Percentiles rank a stretch among this genome's conserved stretches.
These are phyloP conservation scores for Papiliotrema laurentii DNA, from an alignment of 1,284 basidiomycete species.

Conservation along the genomic window DNA sequence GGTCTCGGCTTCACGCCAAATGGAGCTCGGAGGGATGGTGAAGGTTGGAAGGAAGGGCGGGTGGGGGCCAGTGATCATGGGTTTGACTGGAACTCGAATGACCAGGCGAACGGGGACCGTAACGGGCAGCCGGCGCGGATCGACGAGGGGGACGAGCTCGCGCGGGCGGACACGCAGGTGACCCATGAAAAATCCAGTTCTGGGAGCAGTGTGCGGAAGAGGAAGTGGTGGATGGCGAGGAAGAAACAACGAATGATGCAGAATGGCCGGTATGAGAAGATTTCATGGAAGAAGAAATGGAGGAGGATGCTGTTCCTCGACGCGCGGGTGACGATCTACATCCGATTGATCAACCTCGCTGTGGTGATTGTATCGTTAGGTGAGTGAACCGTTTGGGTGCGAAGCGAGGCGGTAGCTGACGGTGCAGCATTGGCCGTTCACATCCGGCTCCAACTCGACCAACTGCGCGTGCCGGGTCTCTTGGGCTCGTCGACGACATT, in stretches of 20 bases:
- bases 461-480: slow-evolving; percentile 44
- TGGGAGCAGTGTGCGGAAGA: slow-evolving; percentile 3
- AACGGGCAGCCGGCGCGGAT: not conserved
- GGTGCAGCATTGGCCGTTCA: slow-evolving; percentile 44
- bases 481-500: slow-evolving; percentile 53
- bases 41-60: slow-evolving; percentile 12
- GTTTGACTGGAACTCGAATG: slow-evolving; percentile 7
- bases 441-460: slow-evolving; percentile 43
- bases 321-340: slow-evolving; percentile 52
- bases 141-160: slow-evolving; percentile 9
- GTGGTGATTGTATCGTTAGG: slow-evolving; percentile 41
- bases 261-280: slow-evolving; percentile 10
- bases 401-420: not conserved
- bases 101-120: no score
- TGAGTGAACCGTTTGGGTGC: not conserved
- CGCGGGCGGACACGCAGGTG: slow-evolving; percentile 4
- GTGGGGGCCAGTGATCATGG: not conserved
- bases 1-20: slow-evolving; percentile 31
- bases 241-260: not conserved
- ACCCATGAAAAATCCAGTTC: slow-evolving; percentile 4
- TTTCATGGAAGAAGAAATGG: slow-evolving; percentile 32
- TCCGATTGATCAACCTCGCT: slow-evolving; percentile 52
- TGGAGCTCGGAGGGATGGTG: not conserved
- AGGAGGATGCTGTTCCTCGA: slow-evolving; percentile 47
- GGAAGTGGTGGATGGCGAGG: slow-evolving; percentile 3